These are phyloP conservation scores for Ballota nigra DNA, from an alignment of 257 asterid genomes.

Conservation along the genomic window DNA sequence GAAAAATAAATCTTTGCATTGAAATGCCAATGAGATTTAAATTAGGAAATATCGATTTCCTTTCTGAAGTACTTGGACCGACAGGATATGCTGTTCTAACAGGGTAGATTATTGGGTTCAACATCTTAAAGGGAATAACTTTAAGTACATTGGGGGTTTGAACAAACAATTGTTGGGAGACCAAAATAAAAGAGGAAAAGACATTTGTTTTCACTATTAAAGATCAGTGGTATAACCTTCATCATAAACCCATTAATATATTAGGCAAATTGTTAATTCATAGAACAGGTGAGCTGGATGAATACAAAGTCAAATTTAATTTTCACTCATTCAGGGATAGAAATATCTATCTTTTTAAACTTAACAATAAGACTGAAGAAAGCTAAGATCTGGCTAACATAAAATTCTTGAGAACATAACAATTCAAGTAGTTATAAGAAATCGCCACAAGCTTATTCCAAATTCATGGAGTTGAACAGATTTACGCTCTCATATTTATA, in stretches of 20 bases:
- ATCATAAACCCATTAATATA: neutral
- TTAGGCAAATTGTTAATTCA: neutral
- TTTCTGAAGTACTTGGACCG: neutral
- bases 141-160: neutral
- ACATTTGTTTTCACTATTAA: neutral
- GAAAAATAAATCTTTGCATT: neutral
- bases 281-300: neutral
- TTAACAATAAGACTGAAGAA: slow-evolving; percentile 12
- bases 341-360: neutral
- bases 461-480: too few species aligned
- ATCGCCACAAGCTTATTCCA: neutral
- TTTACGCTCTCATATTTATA: too few species aligned
- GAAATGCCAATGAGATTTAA: slow-evolving; percentile 12
- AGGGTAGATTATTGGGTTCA: neutral
- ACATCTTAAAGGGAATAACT: neutral
- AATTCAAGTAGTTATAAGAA: slow-evolving; percentile 19
- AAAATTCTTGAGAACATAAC: neutral
- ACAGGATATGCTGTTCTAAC: neutral
- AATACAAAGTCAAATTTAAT: neutral
- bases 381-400: neutral
- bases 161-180: slow-evolving; percentile 2
- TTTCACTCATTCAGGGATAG: neutral
- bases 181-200: neutral
- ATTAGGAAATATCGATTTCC: neutral
- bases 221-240: neutral